phyloP scores from a whole-genome alignment of 2,329 filamentous ascomycete genomes.

The Ceratocystis variospora region DNA sequence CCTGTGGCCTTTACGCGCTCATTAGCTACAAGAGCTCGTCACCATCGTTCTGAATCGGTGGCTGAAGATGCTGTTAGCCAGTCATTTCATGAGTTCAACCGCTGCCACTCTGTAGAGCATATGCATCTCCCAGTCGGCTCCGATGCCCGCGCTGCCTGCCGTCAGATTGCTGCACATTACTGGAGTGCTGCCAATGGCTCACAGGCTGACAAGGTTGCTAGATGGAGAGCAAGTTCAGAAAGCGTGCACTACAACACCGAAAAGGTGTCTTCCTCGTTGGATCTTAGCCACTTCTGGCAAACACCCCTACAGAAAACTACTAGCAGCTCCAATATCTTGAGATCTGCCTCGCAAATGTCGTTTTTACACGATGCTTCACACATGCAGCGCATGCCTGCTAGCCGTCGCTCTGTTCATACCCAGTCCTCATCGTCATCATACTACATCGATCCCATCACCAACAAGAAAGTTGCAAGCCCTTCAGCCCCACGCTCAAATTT shows the following conservation, averaged over 20 bases:
- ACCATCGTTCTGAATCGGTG: slow-evolving; percentile 13
- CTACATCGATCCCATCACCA: slow-evolving; percentile 8
- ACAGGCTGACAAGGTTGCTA: slow-evolving; percentile 16
- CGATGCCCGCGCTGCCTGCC: slow-evolving; percentile 16
- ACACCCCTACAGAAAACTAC: slow-evolving; percentile 16
- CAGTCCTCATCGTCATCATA: background rate
- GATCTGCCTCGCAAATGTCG: slow-evolving; percentile 15
- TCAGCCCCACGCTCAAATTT: background rate
- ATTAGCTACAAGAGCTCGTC: slow-evolving; percentile 17
- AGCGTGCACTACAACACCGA: slow-evolving; percentile 16
- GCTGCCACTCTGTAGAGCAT: slow-evolving; percentile 14
- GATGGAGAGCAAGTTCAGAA: slow-evolving; percentile 19
- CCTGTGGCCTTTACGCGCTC: slow-evolving; percentile 14
- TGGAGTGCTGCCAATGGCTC: slow-evolving; percentile 17
- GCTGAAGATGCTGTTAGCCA: slow-evolving; percentile 1
- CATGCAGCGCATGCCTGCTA: slow-evolving; percentile 9
- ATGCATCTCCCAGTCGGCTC: slow-evolving; percentile 18
- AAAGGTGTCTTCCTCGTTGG: slow-evolving; percentile 5
- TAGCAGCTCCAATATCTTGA: slow-evolving; percentile 15
- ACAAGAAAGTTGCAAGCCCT: background rate
- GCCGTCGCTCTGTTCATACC: slow-evolving; percentile 15
- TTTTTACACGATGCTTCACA: slow-evolving; percentile 12
- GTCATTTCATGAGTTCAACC: slow-evolving; percentile 8
- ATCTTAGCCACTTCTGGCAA: slow-evolving; percentile 17
- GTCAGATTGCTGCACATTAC: slow-evolving; percentile 19